These are phyloP conservation scores for Mortierella sp. DNA, from an alignment of 371 early-diverging fungal species.

Conservation along the genomic window DNA sequence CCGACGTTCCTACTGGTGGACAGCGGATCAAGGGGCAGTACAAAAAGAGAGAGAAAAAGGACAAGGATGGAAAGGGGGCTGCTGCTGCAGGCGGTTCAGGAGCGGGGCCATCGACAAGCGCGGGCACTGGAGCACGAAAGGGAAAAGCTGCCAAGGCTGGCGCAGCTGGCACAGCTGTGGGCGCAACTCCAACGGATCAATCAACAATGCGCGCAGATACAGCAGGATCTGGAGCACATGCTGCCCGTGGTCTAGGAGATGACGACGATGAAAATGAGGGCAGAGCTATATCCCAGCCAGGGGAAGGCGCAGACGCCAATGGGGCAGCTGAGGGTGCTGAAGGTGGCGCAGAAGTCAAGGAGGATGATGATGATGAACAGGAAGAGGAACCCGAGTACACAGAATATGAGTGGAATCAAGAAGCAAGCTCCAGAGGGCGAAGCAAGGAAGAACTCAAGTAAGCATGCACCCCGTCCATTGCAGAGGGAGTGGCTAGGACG, in stretches of 20 bases:
- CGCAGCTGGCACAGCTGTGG: background rate
- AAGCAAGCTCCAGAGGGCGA: conserved; percentile 43
- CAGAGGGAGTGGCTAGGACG: too few relatives aligned
- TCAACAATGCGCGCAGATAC: background rate
- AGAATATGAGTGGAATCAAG: conserved; percentile 53
- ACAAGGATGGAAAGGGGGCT: conserved; percentile 21
- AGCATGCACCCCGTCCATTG: too few relatives aligned
- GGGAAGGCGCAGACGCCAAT: conserved; percentile 4
- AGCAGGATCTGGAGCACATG: background rate
- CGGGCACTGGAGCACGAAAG: conserved; percentile 8
- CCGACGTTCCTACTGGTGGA: conserved; percentile 38
- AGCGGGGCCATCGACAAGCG: background rate
- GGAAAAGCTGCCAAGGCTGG: conserved; percentile 1
- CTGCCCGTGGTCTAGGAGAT: background rate
- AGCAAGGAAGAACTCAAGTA: conserved; percentile 58
- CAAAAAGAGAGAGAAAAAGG: conserved; percentile 50
- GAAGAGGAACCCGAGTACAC: conserved; percentile 54
- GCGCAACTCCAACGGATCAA: background rate
- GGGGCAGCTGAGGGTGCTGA: conserved; percentile 14
- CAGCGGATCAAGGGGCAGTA: conserved; percentile 47
- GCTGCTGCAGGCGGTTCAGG: background rate
- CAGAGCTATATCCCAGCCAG: background rate
- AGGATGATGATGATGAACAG: conserved; percentile 53
- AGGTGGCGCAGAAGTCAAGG: conserved; percentile 37
- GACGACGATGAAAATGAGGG: conserved; percentile 8